Conservation (phyloP, 768 basidiomycete genomes). For the Rhizopogon vinicolor region DNA sequence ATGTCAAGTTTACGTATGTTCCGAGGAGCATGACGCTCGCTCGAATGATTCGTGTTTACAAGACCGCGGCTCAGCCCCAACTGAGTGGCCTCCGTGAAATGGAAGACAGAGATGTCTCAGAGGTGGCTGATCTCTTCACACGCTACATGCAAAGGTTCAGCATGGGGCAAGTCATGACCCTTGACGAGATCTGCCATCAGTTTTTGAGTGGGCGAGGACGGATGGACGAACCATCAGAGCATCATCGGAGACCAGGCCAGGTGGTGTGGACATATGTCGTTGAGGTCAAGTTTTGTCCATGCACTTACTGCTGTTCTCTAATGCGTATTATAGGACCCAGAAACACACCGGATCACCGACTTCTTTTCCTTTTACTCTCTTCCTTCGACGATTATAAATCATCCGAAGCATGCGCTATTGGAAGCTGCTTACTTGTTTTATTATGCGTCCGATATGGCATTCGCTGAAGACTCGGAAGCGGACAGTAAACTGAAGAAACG, state of each 20-base stretch:
- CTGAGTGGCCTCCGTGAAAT: conserved; percentile 82
- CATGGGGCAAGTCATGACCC: conserved; percentile 67
- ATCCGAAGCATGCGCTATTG: conserved; percentile 63
- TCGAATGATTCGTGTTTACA: conserved; percentile 78
- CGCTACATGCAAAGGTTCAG: conserved; percentile 85
- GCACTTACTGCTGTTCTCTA: background rate
- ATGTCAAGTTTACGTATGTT: conserved; percentile 84
- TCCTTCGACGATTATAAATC: conserved; percentile 87
- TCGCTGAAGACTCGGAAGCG: conserved; percentile 57
- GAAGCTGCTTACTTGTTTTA: conserved; percentile 96
- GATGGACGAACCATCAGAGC: conserved; percentile 31
- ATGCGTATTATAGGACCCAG: conserved; percentile 56
- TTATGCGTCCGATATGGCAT: conserved; percentile 81
- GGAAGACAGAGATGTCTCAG: conserved; percentile 69
- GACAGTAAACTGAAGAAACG: conserved; percentile 62
- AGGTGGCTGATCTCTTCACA: conserved; percentile 65
- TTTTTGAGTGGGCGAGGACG: conserved; percentile 80
- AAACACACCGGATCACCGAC: conserved; percentile 83
- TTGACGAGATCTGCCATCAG: conserved; percentile 82
- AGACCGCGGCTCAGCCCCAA: conserved; percentile 48
- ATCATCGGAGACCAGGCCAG: conserved; percentile 60
- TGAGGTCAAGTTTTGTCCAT: conserved; percentile 50
- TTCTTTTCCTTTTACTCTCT: conserved; percentile 97
- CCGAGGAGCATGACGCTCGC: conserved; percentile 87
- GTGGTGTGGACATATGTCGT: conserved; percentile 97